Evolutionary conservation across 108 stramenopile species (phyloP).

Genomic region (Aurantiochytrium sp.): DNA sequence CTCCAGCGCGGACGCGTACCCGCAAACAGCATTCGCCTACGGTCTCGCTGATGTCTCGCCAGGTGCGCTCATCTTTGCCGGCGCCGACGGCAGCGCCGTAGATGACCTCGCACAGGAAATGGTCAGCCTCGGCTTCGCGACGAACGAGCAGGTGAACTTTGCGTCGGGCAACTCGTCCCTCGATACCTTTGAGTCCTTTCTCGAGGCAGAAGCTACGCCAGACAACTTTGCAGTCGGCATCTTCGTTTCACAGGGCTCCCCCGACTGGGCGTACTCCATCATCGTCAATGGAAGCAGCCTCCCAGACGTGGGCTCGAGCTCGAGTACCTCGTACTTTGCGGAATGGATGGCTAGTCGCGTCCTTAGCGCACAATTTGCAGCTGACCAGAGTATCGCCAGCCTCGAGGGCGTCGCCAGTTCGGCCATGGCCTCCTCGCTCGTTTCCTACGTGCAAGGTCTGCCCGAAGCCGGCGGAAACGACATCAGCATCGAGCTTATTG

Average conservation of each 20-base stretch:
- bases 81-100: not conserved
- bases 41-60: not conserved
- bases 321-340: not conserved
- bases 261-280: not conserved
- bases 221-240: not conserved
- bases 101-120: not conserved
- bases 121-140: not conserved
- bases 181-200: not conserved
- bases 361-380: not conserved
- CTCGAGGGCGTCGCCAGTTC: not conserved
- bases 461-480: not conserved
- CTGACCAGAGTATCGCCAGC: not conserved
- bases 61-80: not conserved
- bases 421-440: not conserved
- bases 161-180: not conserved
- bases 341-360: not conserved
- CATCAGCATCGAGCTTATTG: not conserved
- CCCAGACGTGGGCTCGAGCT: not conserved
- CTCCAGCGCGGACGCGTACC: not conserved
- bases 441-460: not conserved
- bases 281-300: not conserved
- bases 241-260: not conserved
- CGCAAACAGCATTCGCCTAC: not conserved
- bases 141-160: not conserved
- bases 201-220: not conserved